A percentile compares a stretch with the other conserved stretches of the same genome.
Conservation (phyloP, 73 alveolate species). For the Blepharisma stoltei region DNA sequence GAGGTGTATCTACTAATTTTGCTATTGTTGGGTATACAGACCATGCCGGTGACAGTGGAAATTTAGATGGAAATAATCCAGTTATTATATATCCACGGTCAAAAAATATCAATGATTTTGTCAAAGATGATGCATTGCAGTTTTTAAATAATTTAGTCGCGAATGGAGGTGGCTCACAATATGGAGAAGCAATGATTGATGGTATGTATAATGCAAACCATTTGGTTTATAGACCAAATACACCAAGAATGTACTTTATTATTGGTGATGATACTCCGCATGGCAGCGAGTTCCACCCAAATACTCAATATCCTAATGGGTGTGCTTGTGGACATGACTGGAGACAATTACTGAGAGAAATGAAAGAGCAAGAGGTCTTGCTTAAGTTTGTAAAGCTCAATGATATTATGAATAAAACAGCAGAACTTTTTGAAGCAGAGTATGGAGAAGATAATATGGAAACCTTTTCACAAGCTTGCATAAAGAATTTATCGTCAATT, state of each 20-base stretch:
- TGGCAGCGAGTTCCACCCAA: slow-evolving; percentile 25
- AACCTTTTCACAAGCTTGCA: too few relatives aligned
- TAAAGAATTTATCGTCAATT: too few relatives aligned
- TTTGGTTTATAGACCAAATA: slow-evolving; percentile 11
- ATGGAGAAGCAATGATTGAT: slow-evolving; percentile 35
- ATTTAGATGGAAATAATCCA: slow-evolving; percentile 12
- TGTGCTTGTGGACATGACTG: slow-evolving; percentile 29
- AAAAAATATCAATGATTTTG: neutral
- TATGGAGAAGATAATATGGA: neutral
- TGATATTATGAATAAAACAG: slow-evolving; percentile 10
- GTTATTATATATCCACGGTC: slow-evolving; percentile 10
- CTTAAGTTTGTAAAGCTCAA: slow-evolving; percentile 5
- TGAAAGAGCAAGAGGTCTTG: neutral
- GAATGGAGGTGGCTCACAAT: slow-evolving; percentile 20
- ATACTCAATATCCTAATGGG: slow-evolving; percentile 25
- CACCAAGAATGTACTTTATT: slow-evolving; percentile 20
- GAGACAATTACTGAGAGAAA: neutral
- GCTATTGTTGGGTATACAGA: slow-evolving; percentile 32
- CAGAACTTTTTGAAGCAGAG: slow-evolving; percentile 14
- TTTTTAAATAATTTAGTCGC: neutral
- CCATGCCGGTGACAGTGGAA: slow-evolving; percentile 18
- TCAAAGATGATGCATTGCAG: neutral
- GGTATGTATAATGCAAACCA: neutral
- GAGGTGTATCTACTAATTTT: neutral
- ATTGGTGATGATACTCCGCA: slow-evolving; percentile 26